Conservation (phyloP, 2,329 filamentous ascomycete species). For the Paecilomyces dactylethromorphus region DNA sequence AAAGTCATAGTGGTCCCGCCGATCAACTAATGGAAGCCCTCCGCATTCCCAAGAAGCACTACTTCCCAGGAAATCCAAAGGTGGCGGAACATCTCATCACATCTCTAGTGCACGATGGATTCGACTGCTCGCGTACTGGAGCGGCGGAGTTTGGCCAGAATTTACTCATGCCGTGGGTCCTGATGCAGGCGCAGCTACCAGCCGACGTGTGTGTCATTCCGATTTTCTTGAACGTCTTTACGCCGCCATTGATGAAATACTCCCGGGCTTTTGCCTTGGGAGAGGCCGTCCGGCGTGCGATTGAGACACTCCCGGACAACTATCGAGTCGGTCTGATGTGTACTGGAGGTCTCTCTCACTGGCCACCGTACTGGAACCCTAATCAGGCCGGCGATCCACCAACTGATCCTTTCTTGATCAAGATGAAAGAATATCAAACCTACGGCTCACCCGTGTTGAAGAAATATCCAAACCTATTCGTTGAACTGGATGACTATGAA, state of each 20-base stretch:
- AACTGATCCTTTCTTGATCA: conserved; percentile 18
- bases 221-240: conserved; percentile 23
- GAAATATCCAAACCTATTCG: conserved; percentile 18
- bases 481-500: conserved; percentile 23
- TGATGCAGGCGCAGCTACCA: conserved; percentile 17
- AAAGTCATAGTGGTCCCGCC: conserved; percentile 19
- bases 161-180: conserved; percentile 22
- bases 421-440: conserved; percentile 24
- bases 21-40: conserved; percentile 22
- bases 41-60: conserved; percentile 16
- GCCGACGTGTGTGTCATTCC: conserved; percentile 17
- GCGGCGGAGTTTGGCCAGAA: conserved; percentile 19
- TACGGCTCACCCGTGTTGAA: conserved; percentile 16
- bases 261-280: conserved; percentile 21
- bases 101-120: conserved; percentile 16
- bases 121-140: conserved; percentile 18
- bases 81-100: conserved; percentile 18
- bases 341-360: conserved; percentile 22
- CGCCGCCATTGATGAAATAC: conserved; percentile 22
- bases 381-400: conserved; percentile 17
- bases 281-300: conserved; percentile 18
- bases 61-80: conserved; percentile 18
- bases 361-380: conserved; percentile 24
- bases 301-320: conserved; percentile 10
- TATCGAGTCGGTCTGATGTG: conserved; percentile 8